A percentile compares a stretch with the other conserved stretches of the same genome.
Conservation (phyloP, 2,329 filamentous ascomycete species). For the Penicillium sp. region DNA sequence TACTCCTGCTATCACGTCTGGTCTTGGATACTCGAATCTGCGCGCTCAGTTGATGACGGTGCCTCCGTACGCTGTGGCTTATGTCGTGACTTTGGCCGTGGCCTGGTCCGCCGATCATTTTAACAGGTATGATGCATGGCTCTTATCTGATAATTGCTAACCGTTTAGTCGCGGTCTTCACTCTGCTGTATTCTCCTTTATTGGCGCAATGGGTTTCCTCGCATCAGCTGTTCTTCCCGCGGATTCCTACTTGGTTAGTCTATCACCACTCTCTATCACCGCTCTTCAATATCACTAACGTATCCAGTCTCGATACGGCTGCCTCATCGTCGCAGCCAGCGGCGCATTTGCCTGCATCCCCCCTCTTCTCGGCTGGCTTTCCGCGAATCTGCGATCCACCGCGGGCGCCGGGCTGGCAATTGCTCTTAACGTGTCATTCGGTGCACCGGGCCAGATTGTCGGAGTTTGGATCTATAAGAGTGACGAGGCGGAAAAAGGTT, state of each 20-base stretch:
- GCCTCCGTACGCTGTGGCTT: slow-evolving; percentile 58
- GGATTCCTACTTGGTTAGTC: slow-evolving; percentile 48
- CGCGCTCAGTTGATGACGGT: slow-evolving; percentile 61
- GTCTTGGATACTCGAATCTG: slow-evolving; percentile 52
- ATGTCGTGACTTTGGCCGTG: slow-evolving; percentile 47
- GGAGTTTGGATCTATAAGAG: slow-evolving; percentile 70
- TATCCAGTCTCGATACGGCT: slow-evolving; percentile 56
- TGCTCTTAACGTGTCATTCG: slow-evolving; percentile 63
- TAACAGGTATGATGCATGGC: slow-evolving; percentile 28
- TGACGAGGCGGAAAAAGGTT: slow-evolving; percentile 54
- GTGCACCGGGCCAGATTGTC: slow-evolving; percentile 63
- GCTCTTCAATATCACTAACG: too few relatives aligned
- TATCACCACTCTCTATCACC: too few relatives aligned
- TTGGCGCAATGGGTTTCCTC: slow-evolving; percentile 55
- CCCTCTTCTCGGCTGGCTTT: slow-evolving; percentile 64
- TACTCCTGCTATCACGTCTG: slow-evolving; percentile 60
- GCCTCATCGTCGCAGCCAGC: slow-evolving; percentile 60
- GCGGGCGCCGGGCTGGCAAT: slow-evolving; percentile 62
- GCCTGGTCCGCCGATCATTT: slow-evolving; percentile 58
- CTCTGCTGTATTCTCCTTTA: slow-evolving; percentile 45
- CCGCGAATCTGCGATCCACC: slow-evolving; percentile 61
- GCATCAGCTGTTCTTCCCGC: slow-evolving; percentile 59
- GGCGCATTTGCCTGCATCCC: slow-evolving; percentile 65
- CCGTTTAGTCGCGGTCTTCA: slow-evolving; percentile 44
- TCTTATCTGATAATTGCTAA: too few relatives aligned